These are phyloP conservation scores for Diaporthe batatas DNA, from an alignment of 2,329 filamentous ascomycete genomes.

Conservation along the genomic window DNA sequence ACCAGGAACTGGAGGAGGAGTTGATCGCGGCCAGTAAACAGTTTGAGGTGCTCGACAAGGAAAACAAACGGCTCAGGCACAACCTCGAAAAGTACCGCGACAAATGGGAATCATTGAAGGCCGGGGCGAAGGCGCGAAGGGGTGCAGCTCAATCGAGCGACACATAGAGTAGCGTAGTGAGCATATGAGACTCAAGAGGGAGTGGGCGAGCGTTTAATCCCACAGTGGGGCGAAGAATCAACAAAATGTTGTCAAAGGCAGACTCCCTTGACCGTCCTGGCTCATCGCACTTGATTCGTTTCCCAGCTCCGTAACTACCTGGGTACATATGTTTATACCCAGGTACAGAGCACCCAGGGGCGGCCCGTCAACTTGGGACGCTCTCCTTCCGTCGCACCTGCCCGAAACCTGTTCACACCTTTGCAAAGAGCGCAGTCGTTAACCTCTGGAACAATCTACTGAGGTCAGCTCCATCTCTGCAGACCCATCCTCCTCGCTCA, in stretches of 20 bases:
- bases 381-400: not conserved
- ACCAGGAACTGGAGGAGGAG: conserved; percentile 77
- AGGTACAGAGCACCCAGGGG: not conserved
- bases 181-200: not conserved
- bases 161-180: conserved; percentile 5
- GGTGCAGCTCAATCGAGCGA: conserved; percentile 50
- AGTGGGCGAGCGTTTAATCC: not conserved
- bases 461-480: not conserved
- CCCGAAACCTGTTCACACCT: not conserved
- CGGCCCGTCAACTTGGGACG: not conserved
- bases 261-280: not conserved
- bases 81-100: conserved; percentile 71
- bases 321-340: too few relatives aligned
- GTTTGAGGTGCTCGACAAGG: conserved; percentile 75
- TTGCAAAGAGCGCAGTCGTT: not conserved
- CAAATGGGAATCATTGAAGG: conserved; percentile 73
- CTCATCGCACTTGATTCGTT: not conserved
- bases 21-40: conserved; percentile 69
- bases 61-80: conserved; percentile 67
- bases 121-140: conserved; percentile 69
- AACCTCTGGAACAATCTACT: not conserved
- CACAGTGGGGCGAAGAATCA: not conserved
- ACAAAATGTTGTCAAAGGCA: not conserved
- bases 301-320: not conserved
- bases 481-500: not conserved